Percentiles rank a stretch among this genome's conserved stretches.
These are phyloP conservation scores for Lyophyllum decastes DNA, from an alignment of 768 basidiomycete species.

Conservation along the genomic window DNA sequence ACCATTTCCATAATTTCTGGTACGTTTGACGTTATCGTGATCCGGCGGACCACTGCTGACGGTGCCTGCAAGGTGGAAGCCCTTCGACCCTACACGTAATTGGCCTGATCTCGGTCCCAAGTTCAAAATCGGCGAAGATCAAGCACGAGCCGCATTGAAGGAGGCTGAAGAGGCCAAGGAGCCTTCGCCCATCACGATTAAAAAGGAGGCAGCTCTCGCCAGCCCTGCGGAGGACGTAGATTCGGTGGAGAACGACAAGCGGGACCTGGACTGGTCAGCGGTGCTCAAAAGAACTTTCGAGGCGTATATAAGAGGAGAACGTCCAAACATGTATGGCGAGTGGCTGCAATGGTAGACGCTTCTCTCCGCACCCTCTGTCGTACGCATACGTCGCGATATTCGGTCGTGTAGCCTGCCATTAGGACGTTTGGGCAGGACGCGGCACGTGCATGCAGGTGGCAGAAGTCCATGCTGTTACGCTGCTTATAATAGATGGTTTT, in stretches of 20 bases:
- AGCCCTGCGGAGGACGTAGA: slow-evolving; percentile 27
- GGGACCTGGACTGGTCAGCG: slow-evolving; percentile 83
- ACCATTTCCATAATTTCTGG: slow-evolving; percentile 96
- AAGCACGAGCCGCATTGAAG: slow-evolving; percentile 48
- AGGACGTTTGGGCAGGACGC: neutral
- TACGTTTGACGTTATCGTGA: slow-evolving; percentile 27
- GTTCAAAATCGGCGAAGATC: slow-evolving; percentile 75
- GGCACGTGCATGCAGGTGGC: neutral
- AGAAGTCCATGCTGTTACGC: too few species aligned
- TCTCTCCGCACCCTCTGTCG: neutral
- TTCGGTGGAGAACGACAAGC: slow-evolving; percentile 58
- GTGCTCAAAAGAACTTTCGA: slow-evolving; percentile 96
- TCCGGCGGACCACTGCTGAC: neutral
- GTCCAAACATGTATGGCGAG: slow-evolving; percentile 94
- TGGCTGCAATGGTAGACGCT: slow-evolving; percentile 44
- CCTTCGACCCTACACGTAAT: slow-evolving; percentile 85
- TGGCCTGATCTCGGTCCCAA: slow-evolving; percentile 86
- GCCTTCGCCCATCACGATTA: slow-evolving; percentile 13
- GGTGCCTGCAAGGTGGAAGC: slow-evolving; percentile 77
- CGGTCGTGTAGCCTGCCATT: neutral
- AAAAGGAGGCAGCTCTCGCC: slow-evolving; percentile 14
- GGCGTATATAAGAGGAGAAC: slow-evolving; percentile 80
- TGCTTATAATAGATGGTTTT: slow-evolving; percentile 5
- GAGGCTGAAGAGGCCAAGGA: slow-evolving; percentile 24
- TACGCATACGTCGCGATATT: neutral